Evolutionary conservation across 305 asterid genomes (phyloP).

Genomic region (Galium porrigens): DNA sequence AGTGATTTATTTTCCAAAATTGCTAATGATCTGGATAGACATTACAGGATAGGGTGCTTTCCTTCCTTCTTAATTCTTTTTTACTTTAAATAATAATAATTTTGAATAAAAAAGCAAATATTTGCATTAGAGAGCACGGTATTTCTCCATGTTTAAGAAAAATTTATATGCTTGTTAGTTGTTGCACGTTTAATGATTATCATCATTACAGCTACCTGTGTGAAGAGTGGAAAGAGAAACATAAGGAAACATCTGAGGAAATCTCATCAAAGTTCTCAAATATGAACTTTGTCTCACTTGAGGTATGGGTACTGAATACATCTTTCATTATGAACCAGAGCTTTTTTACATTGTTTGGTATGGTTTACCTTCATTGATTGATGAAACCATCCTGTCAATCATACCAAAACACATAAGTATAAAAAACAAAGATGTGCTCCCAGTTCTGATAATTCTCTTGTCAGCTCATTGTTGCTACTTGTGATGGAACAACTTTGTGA

Average conservation of each 20-base stretch:
- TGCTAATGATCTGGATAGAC: background rate
- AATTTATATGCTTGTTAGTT: background rate
- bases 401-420: background rate
- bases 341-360: background rate
- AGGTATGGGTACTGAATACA: conserved; percentile 33
- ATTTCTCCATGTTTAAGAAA: background rate
- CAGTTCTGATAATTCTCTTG: background rate
- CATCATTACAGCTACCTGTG: conserved; percentile 53
- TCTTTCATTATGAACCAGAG: background rate
- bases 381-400: background rate
- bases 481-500: background rate
- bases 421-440: background rate
- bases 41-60: background rate
- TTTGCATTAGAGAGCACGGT: background rate
- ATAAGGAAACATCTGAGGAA: conserved; percentile 47
- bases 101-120: background rate
- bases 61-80: background rate
- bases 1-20: background rate
- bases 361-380: background rate
- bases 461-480: background rate
- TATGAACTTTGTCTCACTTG: conserved; percentile 63
- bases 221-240: conserved; percentile 95
- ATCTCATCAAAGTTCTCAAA: conserved; percentile 47
- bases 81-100: background rate
- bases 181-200: conserved; percentile 11